These are phyloP conservation scores for Chlorella sp. DNA, from an alignment of 139 green algal species.

Conservation along the genomic window DNA sequence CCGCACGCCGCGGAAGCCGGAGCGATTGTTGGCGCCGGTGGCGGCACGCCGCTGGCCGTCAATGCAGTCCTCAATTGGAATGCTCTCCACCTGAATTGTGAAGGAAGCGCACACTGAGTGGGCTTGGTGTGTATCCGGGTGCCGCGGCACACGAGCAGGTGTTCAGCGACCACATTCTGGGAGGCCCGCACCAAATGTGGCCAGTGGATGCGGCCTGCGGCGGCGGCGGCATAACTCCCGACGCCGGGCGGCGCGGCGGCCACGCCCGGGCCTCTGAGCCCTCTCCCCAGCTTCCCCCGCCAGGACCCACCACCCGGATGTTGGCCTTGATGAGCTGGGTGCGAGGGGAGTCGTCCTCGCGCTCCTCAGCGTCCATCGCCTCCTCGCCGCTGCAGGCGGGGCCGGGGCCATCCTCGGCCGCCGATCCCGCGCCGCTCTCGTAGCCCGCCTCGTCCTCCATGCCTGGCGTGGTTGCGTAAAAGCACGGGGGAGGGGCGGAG, in stretches of 20 bases:
- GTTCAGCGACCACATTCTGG: too few species aligned
- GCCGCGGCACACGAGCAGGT: too few species aligned
- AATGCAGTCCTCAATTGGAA: conserved; percentile 26
- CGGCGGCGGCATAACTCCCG: neutral
- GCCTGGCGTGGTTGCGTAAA: neutral
- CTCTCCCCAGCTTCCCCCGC: too few species aligned
- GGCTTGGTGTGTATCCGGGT: too few species aligned
- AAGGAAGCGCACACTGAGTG: too few species aligned
- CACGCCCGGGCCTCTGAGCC: neutral
- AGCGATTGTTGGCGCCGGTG: conserved; percentile 60
- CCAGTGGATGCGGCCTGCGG: neutral
- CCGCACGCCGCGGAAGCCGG: conserved; percentile 75
- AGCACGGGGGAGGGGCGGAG: too few species aligned
- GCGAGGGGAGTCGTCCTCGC: conserved; percentile 30
- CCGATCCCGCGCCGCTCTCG: neutral
- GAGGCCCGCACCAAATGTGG: neutral
- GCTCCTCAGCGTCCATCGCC: neutral
- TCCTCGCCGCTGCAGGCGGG: neutral
- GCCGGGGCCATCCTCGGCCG: neutral
- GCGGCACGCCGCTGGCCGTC: conserved; percentile 4
- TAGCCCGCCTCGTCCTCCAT: conserved; percentile 9
- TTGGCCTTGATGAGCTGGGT: conserved; percentile 47
- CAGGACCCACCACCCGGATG: conserved; percentile 6
- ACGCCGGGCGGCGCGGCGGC: neutral
- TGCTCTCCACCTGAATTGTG: conserved; percentile 19